Conservation (phyloP, 306 rosid species). For the Casuarina cunninghamiana region DNA sequence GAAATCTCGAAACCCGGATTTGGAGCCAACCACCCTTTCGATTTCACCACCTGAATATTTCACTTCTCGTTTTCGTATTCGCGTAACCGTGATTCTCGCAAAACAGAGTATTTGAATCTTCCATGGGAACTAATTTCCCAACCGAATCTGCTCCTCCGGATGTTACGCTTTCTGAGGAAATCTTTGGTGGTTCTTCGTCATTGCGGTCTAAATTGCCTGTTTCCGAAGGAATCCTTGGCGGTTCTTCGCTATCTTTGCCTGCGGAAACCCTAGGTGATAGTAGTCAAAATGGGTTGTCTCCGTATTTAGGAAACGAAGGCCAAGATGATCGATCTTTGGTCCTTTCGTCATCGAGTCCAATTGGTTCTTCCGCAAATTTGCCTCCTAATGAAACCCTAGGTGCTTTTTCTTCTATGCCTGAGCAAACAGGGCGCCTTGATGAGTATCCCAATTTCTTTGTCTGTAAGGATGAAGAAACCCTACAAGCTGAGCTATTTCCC, state of each 20-base stretch:
- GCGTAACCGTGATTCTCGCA: not conserved
- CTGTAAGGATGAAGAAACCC: not conserved
- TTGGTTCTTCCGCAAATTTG: conserved; percentile 1
- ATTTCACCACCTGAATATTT: not conserved
- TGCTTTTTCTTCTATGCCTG: not conserved
- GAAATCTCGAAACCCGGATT: conserved; percentile 15
- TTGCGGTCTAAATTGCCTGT: conserved; percentile 10
- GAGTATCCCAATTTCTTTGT: not conserved
- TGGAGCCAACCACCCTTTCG: not conserved
- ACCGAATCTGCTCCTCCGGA: not conserved
- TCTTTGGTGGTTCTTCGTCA: not conserved
- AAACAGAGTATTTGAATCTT: not conserved
- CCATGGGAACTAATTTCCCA: conserved; percentile 15
- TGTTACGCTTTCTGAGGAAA: not conserved
- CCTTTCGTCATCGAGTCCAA: conserved; percentile 4
- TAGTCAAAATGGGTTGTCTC: conserved; percentile 8
- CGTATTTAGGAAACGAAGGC: conserved; percentile 17
- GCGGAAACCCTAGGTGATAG: conserved; percentile 20
- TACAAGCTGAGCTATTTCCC: conserved; percentile 2
- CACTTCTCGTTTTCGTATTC: not conserved
- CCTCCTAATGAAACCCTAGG: conserved; percentile 4
- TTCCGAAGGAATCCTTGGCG: conserved; percentile 9
- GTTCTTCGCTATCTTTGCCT: conserved; percentile 11
- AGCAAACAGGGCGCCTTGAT: not conserved
- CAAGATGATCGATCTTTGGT: conserved; percentile 11